Base-by-base conservation (phyloP, 768 basidiomycete genomes). In the Boletus speciosus region DNA sequence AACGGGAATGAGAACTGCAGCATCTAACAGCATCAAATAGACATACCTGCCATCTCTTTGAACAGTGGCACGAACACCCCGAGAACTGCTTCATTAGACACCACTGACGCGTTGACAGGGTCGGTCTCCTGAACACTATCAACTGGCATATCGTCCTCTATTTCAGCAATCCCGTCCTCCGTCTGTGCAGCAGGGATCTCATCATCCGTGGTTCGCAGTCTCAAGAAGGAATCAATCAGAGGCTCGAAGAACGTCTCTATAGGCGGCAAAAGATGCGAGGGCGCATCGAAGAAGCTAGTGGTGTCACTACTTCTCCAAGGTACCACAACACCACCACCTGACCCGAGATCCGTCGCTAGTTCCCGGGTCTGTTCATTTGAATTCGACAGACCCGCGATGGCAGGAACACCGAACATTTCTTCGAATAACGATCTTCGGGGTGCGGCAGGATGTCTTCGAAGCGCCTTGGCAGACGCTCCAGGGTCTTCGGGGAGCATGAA, bases 331-430 rank as follows among this genome's bases (percentile, higher is more conserved):
- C 54, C 57, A 36, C 55, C 48, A 6, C 54, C 53, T 14, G 67
- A 60, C 54, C 39, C 55, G 15, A 52, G 51, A 47, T 55, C 51
- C 31, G 43, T 25, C 35, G 46, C 53, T 31, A 52, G 19, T 40
- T 61, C 56, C 29, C 43, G 53, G 15, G 66, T 54, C 38, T 58
- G 51, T 38, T 67, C 62, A 12, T 58, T 45, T 34, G 66, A 54
- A n/a, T 58, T 48, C 16, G 68, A 57, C 34, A 65, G 56, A 32
- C 73, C 66, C 6, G 63, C 61, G 60, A 93, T 83, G 3, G 88
- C 87, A 41, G 90, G 82, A 54, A 81, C 75, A 37, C 94, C 94
- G 65, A 96, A 97, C 64, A 95, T 90, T 64, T 95, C 93, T 68
- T 92, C 88, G 73, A 95, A 92, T 7, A 97, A 74, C 8, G 90